phyloP scores from a whole-genome alignment of 2,329 filamentous ascomycete species.

The Phialocephala subalpina region DNA sequence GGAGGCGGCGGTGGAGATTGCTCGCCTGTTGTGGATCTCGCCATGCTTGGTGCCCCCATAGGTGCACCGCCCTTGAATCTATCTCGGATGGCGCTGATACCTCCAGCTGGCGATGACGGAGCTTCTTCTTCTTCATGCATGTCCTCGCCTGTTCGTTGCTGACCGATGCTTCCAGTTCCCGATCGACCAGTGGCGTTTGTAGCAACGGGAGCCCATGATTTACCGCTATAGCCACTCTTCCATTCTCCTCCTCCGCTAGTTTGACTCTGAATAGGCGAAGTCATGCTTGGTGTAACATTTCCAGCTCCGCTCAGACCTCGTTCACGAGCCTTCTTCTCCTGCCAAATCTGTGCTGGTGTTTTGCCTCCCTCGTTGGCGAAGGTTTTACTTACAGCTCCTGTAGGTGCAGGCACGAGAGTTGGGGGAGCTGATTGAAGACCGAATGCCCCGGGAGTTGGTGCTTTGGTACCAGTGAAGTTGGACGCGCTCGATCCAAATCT shows the following conservation, averaged over 20 bases:
- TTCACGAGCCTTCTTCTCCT: slow-evolving; percentile 92
- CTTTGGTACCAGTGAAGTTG: slow-evolving; percentile 86
- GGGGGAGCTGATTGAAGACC: slow-evolving; percentile 69
- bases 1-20: slow-evolving; percentile 47
- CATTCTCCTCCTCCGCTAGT: slow-evolving; percentile 78
- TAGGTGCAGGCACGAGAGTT: slow-evolving; percentile 61
- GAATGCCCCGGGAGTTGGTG: slow-evolving; percentile 77
- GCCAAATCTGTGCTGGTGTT: slow-evolving; percentile 96
- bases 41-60: slow-evolving; percentile 61
- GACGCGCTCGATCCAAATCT: slow-evolving; percentile 77
- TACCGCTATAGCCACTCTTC: slow-evolving; percentile 92
- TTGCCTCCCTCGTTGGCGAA: slow-evolving; percentile 96
- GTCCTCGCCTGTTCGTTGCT: slow-evolving; percentile 70
- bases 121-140: slow-evolving; percentile 55
- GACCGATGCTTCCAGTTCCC: slow-evolving; percentile 54
- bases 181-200: slow-evolving; percentile 75
- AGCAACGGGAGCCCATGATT: slow-evolving; percentile 87
- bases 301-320: slow-evolving; percentile 63
- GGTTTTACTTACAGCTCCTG: slow-evolving; percentile 86
- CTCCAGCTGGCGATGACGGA: slow-evolving; percentile 65
- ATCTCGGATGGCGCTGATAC: slow-evolving; percentile 79
- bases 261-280: slow-evolving; percentile 70
- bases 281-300: slow-evolving; percentile 52
- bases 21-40: slow-evolving; percentile 39
- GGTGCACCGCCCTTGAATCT: slow-evolving; percentile 82